Evolutionary conservation across 2,329 filamentous ascomycete genomes (phyloP), one percentile per base, ranked within the genome.

Genomic region (Phyllosticta capitalensis): DNA sequence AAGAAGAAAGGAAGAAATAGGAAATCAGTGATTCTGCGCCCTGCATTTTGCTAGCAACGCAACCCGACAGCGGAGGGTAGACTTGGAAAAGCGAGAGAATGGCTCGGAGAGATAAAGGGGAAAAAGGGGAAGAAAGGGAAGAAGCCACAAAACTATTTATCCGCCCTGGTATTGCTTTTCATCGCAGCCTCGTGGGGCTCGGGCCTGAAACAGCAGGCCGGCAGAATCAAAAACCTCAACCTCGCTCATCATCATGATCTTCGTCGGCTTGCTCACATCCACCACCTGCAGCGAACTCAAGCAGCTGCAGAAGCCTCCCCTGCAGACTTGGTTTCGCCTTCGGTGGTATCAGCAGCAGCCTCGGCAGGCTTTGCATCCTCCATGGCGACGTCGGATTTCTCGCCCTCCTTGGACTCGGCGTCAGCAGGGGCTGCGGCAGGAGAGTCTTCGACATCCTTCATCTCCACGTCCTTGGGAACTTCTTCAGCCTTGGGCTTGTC

Each of bases 401-500:
- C 72, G 4, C 52, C 63, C 4, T 58, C 62, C n/a, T 66, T 60
- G 50, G 20, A 7, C 12, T 54, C 63, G 20, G 61, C 62, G 24
- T 54, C 62, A 54, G 63, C 28, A n/a, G 61, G 58, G 45, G 62
- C 60, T 61, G 69, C 69, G 7, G 38, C 26, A 58, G 55, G 52
- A 38, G 55, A 20, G 6, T 52, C 55, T 7, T 71, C 67, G 56
- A 74, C 73, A 7, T 65, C 64, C 56, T 66, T 64, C n/a, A 69
- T 67, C 61, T 74, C 71, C 12, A 70, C 70, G 52, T 68, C 63
- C 62, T 63, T 61, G 6, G 58, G 4, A 3, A 45, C 48, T 9
- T 74, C 71, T 54, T 74, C 72, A 51, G 70, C 69, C 62, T 77
- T 75, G 55, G 63, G 68, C 22, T 62, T 57, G 20, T 74, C 71